Percentiles rank a stretch among this genome's conserved stretches.
Conservation (phyloP, 768 basidiomycete species). For the Paxillus involutus region DNA sequence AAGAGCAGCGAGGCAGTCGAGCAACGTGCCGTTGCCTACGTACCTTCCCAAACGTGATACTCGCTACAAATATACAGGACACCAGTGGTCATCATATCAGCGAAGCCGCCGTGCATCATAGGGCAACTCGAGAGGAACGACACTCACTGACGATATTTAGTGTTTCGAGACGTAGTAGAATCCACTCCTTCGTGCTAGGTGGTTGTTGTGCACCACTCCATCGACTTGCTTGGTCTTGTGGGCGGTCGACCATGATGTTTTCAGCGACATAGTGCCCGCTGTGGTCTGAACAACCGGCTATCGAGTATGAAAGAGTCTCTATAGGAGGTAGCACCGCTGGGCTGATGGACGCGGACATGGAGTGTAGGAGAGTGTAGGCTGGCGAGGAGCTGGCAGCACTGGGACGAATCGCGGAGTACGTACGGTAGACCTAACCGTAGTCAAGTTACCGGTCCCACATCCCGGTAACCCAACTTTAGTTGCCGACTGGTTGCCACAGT, state of each 20-base stretch:
- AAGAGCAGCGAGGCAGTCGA: not conserved
- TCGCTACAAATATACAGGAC: constrained; percentile 41
- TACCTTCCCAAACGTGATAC: constrained; percentile 82
- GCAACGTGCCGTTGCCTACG: constrained; percentile 3
- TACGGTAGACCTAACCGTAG: too few relatives aligned
- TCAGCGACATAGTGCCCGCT: constrained; percentile 69
- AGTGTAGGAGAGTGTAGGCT: not conserved
- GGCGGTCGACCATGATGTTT: constrained; percentile 66
- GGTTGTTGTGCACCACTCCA: constrained; percentile 73
- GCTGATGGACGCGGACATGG: constrained; percentile 4
- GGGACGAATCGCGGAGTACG: not conserved
- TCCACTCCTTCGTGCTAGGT: constrained; percentile 63
- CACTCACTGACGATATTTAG: constrained; percentile 63
- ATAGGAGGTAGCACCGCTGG: constrained; percentile 6
- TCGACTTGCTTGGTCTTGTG: constrained; percentile 63
- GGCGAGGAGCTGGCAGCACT: not conserved
- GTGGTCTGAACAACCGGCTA: constrained; percentile 66
- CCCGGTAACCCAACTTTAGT: not conserved
- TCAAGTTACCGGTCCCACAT: too few relatives aligned
- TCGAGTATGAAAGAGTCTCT: constrained; percentile 45
- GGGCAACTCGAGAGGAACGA: not conserved
- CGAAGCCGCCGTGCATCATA: not conserved
- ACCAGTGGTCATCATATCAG: constrained; percentile 11
- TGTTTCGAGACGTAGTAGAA: constrained; percentile 61
- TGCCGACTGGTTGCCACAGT: too few relatives aligned